Percentiles rank a stretch among this genome's conserved stretches.
Conservation (phyloP, 2,329 filamentous ascomycete genomes). For the Fusarium verticillioides region DNA sequence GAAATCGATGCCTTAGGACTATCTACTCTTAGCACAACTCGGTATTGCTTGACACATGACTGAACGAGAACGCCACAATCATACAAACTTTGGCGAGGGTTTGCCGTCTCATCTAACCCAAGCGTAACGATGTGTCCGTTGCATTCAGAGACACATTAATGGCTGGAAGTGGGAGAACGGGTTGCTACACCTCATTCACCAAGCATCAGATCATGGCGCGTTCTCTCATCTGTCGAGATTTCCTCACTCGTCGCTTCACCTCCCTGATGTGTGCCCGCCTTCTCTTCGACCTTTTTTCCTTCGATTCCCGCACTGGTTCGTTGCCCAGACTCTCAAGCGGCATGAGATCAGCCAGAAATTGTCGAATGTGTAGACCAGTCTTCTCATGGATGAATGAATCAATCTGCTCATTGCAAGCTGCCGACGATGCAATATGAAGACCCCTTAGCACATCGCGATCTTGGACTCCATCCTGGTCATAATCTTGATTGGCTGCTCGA, state of each 20-base stretch:
- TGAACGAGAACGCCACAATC: background rate
- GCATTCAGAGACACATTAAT: slow-evolving; percentile 6
- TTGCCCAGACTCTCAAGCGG: slow-evolving; percentile 60
- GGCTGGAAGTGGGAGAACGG: slow-evolving; percentile 9
- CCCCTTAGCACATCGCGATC: slow-evolving; percentile 66
- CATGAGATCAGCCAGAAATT: slow-evolving; percentile 65
- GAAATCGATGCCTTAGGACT: background rate
- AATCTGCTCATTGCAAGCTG: slow-evolving; percentile 65
- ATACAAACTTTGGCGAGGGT: background rate
- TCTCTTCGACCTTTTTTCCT: slow-evolving; percentile 42
- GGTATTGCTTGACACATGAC: background rate
- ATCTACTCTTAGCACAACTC: background rate
- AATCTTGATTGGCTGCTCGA: slow-evolving; percentile 39
- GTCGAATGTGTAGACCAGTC: slow-evolving; percentile 64
- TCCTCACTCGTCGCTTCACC: slow-evolving; percentile 51
- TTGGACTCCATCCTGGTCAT: slow-evolving; percentile 54
- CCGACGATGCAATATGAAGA: slow-evolving; percentile 65
- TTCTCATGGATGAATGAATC: slow-evolving; percentile 63
- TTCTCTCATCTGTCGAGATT: slow-evolving; percentile 46
- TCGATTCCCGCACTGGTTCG: slow-evolving; percentile 39
- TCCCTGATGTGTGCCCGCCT: slow-evolving; percentile 49
- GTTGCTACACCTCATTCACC: background rate
- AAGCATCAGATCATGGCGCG: background rate
- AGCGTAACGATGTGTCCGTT: slow-evolving; percentile 3
- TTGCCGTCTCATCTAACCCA: background rate